phyloP scores from a whole-genome alignment of 805 yeast species.

The Lipomyces japonicus region DNA sequence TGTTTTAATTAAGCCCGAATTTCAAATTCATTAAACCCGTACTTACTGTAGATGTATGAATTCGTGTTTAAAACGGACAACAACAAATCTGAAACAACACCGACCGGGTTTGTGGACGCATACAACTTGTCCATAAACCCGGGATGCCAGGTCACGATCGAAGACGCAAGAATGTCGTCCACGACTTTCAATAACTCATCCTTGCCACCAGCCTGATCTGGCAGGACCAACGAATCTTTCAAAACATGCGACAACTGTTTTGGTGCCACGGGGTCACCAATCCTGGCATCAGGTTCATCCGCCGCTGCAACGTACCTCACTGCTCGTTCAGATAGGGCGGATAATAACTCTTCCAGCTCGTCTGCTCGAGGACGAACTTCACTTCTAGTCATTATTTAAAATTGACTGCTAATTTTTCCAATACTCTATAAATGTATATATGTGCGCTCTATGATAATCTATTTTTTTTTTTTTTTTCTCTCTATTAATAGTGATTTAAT shows the following conservation, averaged over 20 bases:
- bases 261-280: slow-evolving; percentile 41
- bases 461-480: no score
- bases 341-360: slow-evolving; percentile 51
- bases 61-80: slow-evolving; percentile 72
- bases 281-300: slow-evolving; percentile 42
- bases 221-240: slow-evolving; percentile 7
- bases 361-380: slow-evolving; percentile 34
- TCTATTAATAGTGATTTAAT: no score
- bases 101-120: slow-evolving; percentile 83
- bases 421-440: no score
- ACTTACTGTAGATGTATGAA: slow-evolving; percentile 60
- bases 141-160: slow-evolving; percentile 82
- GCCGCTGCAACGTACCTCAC: slow-evolving; percentile 48
- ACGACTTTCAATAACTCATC: slow-evolving; percentile 49
- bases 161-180: slow-evolving; percentile 56
- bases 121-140: slow-evolving; percentile 81
- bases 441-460: no score
- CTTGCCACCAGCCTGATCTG: slow-evolving; percentile 22
- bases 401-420: no score
- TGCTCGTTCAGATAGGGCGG: slow-evolving; percentile 48
- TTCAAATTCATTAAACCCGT: not conserved
- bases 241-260: slow-evolving; percentile 16
- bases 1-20: not conserved
- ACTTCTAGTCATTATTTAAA: not conserved
- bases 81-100: slow-evolving; percentile 67